A percentile compares a stretch with the other conserved stretches of the same genome.
phyloP scores from a whole-genome alignment of 192 early-diverging fungal species.

The Gonapodya prolifera region DNA sequence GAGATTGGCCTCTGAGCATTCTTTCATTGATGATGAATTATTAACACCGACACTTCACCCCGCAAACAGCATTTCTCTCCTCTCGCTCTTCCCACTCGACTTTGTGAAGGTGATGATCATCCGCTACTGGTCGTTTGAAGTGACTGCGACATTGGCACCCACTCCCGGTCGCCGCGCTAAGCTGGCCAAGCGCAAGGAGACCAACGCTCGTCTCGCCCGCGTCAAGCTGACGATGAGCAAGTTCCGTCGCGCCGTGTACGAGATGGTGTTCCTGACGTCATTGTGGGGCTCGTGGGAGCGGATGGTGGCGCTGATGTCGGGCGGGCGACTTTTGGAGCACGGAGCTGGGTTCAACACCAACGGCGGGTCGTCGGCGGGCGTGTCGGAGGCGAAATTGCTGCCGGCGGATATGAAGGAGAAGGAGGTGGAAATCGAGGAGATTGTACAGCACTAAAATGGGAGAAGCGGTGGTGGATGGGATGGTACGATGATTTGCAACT shows the following conservation, averaged over 20 bases:
- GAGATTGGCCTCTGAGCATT: no score
- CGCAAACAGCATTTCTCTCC: conserved; percentile 62
- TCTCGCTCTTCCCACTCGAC: conserved; percentile 73
- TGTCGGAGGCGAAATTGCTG: not conserved
- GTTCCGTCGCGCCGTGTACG: conserved; percentile 7
- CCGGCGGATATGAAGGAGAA: not conserved
- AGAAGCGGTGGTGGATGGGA: no score
- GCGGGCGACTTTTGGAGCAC: not conserved
- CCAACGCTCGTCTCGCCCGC: conserved; percentile 8
- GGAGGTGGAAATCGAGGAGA: not conserved
- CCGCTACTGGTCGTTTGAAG: conserved; percentile 75
- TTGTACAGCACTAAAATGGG: no score
- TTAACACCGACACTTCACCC: no score
- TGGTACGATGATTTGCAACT: no score
- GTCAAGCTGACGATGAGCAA: conserved; percentile 17
- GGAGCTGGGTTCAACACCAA: not conserved
- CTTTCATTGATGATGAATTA: no score
- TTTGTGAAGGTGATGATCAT: conserved; percentile 80
- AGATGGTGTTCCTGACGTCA: not conserved
- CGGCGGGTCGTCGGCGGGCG: not conserved
- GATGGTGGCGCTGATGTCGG: not conserved
- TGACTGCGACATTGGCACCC: conserved; percentile 76
- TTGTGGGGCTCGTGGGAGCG: not conserved
- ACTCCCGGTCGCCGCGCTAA: conserved; percentile 45
- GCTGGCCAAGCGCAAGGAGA: conserved; percentile 21